Evolutionary conservation across 768 basidiomycete species (phyloP).

Genomic region (Coprinellus micaceus): DNA sequence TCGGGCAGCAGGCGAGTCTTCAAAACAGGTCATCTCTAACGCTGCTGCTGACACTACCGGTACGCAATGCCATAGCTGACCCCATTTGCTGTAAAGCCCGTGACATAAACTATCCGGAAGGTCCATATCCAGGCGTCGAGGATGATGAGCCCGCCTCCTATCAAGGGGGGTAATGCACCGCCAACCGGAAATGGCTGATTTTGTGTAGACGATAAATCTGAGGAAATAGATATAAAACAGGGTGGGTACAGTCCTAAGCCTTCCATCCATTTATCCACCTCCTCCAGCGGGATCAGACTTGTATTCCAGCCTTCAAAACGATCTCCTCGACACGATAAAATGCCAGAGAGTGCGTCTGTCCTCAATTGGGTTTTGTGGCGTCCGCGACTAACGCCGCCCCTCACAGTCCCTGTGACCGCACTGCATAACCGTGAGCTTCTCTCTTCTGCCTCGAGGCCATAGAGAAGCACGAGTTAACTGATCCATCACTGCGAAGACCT

Average conservation of each 20-base stretch:
- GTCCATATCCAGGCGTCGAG: neutral
- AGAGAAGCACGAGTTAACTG: neutral
- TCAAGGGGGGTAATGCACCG: neutral
- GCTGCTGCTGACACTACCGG: neutral
- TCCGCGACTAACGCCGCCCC: conserved; percentile 1
- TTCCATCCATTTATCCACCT: no score
- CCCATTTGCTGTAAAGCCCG: no score
- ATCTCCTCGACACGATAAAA: neutral
- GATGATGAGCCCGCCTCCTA: neutral
- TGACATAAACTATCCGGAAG: no score
- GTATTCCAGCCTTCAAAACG: no score
- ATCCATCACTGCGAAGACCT: conserved; percentile 25
- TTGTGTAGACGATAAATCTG: neutral
- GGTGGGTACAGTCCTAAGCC: no score
- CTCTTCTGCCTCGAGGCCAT: neutral
- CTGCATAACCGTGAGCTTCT: conserved; percentile 45
- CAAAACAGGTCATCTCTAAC: neutral
- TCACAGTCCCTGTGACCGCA: conserved; percentile 25
- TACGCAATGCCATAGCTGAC: no score
- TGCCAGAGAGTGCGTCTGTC: conserved; percentile 18
- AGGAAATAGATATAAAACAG: conserved; percentile 4
- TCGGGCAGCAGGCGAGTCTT: neutral
- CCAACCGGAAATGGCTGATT: neutral
- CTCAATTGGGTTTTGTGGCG: neutral
- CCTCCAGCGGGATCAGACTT: no score